A percentile compares a stretch with the other conserved stretches of the same genome.
These are phyloP conservation scores for Aquilaria agallochum DNA, from an alignment of 441 rosid genomes.

Conservation along the genomic window DNA sequence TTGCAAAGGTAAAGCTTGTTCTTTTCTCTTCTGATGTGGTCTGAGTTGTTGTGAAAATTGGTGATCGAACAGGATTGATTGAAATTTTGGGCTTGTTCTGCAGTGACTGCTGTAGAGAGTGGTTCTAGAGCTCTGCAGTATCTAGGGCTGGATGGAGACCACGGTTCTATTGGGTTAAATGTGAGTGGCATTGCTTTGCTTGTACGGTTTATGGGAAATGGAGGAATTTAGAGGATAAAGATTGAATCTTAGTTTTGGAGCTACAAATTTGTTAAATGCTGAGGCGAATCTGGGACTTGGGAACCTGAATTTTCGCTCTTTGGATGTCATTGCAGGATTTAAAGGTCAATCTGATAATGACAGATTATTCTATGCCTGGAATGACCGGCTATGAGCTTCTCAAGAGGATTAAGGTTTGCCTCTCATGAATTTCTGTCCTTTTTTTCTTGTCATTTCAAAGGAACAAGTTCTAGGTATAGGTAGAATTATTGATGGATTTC, in stretches of 20 bases:
- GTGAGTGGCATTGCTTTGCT: slow-evolving; percentile 28
- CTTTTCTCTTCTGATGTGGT: not conserved
- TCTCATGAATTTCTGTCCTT: not conserved
- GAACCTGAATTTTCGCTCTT: not conserved
- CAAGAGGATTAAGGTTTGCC: slow-evolving; percentile 73
- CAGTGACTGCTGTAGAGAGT: slow-evolving; percentile 92
- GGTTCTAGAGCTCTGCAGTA: slow-evolving; percentile 85
- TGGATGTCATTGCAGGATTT: slow-evolving; percentile 39
- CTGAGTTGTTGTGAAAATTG: not conserved
- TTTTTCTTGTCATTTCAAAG: not conserved
- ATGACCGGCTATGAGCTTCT: slow-evolving; percentile 94
- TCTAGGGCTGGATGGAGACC: slow-evolving; percentile 87
- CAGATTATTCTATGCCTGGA: slow-evolving; percentile 97
- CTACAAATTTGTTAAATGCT: not conserved
- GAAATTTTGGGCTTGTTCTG: slow-evolving; percentile 3
- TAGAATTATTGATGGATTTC: not conserved
- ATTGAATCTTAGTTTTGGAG: not conserved
- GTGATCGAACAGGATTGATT: slow-evolving; percentile 1
- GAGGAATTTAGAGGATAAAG: too few species aligned
- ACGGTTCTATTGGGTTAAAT: slow-evolving; percentile 47
- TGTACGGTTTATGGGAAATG: slow-evolving; percentile 21
- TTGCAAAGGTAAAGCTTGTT: slow-evolving; percentile 52
- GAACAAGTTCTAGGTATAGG: too few species aligned
- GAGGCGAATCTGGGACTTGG: not conserved
- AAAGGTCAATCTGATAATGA: slow-evolving; percentile 89